Base-by-base conservation (phyloP, 805 yeast species). In the Candida andamanensis region DNA sequence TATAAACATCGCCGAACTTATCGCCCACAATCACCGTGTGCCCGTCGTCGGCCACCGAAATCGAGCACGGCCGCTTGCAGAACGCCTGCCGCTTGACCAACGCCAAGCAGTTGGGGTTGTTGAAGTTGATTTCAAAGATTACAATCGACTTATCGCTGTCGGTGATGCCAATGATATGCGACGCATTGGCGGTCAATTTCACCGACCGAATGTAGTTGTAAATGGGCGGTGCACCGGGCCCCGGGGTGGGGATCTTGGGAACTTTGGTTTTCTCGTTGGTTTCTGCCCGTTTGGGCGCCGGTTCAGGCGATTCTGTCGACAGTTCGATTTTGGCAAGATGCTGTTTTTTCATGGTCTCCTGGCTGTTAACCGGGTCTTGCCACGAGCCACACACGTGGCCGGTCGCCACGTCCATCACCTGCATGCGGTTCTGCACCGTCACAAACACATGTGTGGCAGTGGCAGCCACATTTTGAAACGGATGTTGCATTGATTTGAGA, bases 1-100 rank as follows among this genome's bases (percentile, higher is more conserved):
- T 55, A 54, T 85, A 92, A 5, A 87, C 96, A 58, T 92, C 99
- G 29, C 98, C 98, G 52, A 90, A 92, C 62, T 92, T 92, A 56
- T 92, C 98, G 14, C 95, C 96, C 15, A 89, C 72, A 3, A 86
- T 54, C 6, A 89, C 56, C 10, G 60, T 58, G 6, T 49, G 42
- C 37, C 72, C 76, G 35, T 74, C 74, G 21, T 58, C 58, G 20
- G 80, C 69, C 1, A 78, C 59, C 6, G 85, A 66, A 13, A 87
- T 67, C 2, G 95, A 79, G 44, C 86, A 80, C n/a, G 97, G 97
- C 57, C 97, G 78, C 56, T 90, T 90, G 22, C 96, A 87, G 49
- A 85, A 81, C 4, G 74, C 71, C 51, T 86, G 90, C 47, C 90
- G 76, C 50, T 82, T 81, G 24, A 72, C 46, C 13, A 80, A 53